These are phyloP conservation scores for Zizania palustris DNA, from an alignment of 202 grass and related monocot genomes.

Conservation along the genomic window DNA sequence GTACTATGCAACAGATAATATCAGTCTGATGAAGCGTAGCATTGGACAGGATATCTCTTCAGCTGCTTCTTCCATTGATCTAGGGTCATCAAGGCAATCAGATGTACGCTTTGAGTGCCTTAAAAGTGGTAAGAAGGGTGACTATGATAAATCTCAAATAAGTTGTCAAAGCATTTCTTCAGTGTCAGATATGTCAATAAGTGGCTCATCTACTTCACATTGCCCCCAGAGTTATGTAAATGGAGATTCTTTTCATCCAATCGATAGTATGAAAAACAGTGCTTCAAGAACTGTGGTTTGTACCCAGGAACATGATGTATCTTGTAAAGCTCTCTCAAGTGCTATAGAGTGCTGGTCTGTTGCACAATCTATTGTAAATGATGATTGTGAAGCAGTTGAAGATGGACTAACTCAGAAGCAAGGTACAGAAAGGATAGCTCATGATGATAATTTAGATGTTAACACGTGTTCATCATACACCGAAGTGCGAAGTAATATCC, in stretches of 20 bases:
- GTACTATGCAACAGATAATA: constrained; percentile 67
- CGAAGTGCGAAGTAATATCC: constrained; percentile 32
- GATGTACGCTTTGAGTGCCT: constrained; percentile 48
- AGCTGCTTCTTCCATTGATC: constrained; percentile 81
- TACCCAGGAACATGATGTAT: constrained; percentile 34
- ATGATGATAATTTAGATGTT: constrained; percentile 40
- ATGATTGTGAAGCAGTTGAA: constrained; percentile 35
- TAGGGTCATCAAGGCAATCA: constrained; percentile 69
- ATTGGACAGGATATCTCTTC: constrained; percentile 70
- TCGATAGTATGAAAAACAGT: constrained; percentile 45
- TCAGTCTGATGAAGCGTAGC: constrained; percentile 65
- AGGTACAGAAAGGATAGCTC: constrained; percentile 23
- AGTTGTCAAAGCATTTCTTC: constrained; percentile 66
- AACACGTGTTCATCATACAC: constrained; percentile 42
- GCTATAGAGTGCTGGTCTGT: constrained; percentile 47
- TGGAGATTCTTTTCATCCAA: constrained; percentile 43
- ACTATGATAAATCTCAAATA: constrained; percentile 51
- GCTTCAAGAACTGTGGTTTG: constrained; percentile 36
- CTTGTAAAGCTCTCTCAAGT: constrained; percentile 45
- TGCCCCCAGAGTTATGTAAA: constrained; percentile 53
- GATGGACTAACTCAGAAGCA: constrained; percentile 36
- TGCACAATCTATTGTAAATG: constrained; percentile 43
- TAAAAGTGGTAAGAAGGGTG: constrained; percentile 55
- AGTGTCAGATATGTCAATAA: constrained; percentile 70
- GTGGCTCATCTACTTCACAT: constrained; percentile 60